Evolutionary conservation across 2,329 filamentous ascomycete species (phyloP).

Genomic region (Penicillium capsulatum): DNA sequence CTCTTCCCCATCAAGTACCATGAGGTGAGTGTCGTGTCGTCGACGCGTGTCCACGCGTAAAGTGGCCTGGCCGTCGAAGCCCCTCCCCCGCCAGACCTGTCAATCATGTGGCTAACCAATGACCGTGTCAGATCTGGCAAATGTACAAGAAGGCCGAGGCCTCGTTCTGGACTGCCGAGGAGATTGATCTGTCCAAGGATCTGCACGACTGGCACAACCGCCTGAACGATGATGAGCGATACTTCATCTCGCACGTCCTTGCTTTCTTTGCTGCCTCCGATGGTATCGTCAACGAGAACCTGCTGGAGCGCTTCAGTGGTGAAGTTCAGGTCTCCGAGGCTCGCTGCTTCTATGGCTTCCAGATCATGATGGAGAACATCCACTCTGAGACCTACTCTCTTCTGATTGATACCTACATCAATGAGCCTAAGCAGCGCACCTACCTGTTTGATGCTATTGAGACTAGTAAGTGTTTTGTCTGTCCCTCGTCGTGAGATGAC

Average conservation of each 20-base stretch:
- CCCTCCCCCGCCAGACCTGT: not conserved
- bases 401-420: conserved; percentile 98
- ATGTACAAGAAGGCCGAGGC: conserved; percentile 99
- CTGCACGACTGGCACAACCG: conserved; percentile 98
- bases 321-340: conserved; percentile 98
- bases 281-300: conserved; percentile 99
- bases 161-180: conserved; percentile 99
- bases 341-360: conserved; percentile 99
- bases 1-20: conserved; percentile 99
- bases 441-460: conserved; percentile 99
- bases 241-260: conserved; percentile 96
- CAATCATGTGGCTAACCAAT: conserved; percentile 12
- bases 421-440: conserved; percentile 87
- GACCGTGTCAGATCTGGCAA: conserved; percentile 77
- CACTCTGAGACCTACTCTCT: conserved; percentile 99
- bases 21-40: conserved; percentile 63
- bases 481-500: not conserved
- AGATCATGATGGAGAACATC: conserved; percentile 99
- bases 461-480: conserved; percentile 67
- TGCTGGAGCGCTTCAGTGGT: conserved; percentile 93
- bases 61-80: conserved; percentile 46
- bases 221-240: conserved; percentile 93
- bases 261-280: conserved; percentile 99
- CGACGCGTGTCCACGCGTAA: conserved; percentile 61
- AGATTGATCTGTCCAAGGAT: conserved; percentile 98